A percentile compares a stretch with the other conserved stretches of the same genome.
Evolutionary conservation across 148 eudicot species (phyloP).

Genomic region (Chenopodium quinoa): DNA sequence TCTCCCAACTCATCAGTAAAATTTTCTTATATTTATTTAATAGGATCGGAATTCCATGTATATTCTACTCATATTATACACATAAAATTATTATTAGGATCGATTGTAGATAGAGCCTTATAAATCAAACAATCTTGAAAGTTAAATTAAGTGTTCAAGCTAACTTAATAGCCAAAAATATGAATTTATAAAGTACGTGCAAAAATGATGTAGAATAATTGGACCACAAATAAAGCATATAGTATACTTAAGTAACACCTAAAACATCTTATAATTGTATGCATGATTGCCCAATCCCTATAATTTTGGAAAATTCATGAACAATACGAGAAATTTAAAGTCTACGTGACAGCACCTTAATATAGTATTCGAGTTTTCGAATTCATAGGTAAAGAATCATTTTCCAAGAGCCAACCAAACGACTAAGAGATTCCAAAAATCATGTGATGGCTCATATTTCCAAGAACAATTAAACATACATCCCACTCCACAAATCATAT

Average conservation of each 20-base stretch:
- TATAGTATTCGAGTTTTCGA: background rate
- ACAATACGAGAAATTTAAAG: background rate
- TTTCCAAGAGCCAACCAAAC: constrained; percentile 3
- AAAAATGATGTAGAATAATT: too few species aligned
- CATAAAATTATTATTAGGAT: too few species aligned
- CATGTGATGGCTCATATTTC: constrained; percentile 25
- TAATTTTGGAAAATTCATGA: background rate
- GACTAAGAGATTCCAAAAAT: constrained; percentile 18
- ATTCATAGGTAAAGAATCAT: background rate
- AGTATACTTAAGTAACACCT: background rate
- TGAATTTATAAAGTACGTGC: too few species aligned
- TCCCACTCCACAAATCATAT: background rate
- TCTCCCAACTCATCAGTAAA: too few species aligned
- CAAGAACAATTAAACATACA: constrained; percentile 9
- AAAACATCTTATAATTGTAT: background rate
- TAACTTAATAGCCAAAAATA: too few species aligned
- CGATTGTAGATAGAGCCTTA: too few species aligned
- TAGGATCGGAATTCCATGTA: too few species aligned
- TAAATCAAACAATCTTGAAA: too few species aligned
- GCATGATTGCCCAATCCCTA: background rate
- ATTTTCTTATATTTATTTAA: too few species aligned
- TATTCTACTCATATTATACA: too few species aligned
- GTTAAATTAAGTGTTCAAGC: too few species aligned
- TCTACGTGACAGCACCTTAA: constrained; percentile 5
- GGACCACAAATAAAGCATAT: background rate